Conservation (phyloP, 192 early-diverging fungal genomes). For the Podila clonocystis region DNA sequence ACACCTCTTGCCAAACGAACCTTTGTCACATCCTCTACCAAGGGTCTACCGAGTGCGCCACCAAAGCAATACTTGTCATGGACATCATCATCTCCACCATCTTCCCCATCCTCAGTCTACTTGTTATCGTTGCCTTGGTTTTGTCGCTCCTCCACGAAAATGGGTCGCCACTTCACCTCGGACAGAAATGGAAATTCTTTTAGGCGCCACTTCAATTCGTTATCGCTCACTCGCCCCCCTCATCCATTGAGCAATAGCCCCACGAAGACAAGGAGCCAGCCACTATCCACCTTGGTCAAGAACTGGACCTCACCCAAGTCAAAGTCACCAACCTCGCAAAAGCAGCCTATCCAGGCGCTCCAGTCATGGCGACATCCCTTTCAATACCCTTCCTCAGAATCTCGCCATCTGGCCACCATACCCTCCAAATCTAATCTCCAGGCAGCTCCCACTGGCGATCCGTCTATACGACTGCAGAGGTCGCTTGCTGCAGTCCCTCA, state of each 20-base stretch:
- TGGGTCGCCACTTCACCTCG: neutral
- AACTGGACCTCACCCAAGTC: neutral
- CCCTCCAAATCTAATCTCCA: conserved; percentile 25
- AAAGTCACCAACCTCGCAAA: neutral
- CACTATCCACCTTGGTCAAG: neutral
- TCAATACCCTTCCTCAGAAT: conserved; percentile 3
- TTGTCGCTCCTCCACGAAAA: no score
- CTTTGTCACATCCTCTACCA: no score
- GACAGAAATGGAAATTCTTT: conserved; percentile 40
- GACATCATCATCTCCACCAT: no score
- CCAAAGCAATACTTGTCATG: no score
- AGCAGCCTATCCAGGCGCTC: conserved; percentile 15
- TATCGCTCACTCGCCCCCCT: neutral
- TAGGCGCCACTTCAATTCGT: conserved; percentile 8
- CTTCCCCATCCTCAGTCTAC: neutral
- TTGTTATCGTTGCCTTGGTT: neutral
- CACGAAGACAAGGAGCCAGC: neutral
- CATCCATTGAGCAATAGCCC: neutral
- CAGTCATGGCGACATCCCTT: conserved; percentile 45
- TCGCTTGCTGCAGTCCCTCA: conserved; percentile 37
- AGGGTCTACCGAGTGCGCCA: no score
- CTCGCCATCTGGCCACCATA: conserved; percentile 31
- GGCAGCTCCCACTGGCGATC: conserved; percentile 4
- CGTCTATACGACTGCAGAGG: conserved; percentile 24
- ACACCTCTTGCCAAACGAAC: no score